Conservation (phyloP, 106 monocot species). For the Amphibolis antarctica region DNA sequence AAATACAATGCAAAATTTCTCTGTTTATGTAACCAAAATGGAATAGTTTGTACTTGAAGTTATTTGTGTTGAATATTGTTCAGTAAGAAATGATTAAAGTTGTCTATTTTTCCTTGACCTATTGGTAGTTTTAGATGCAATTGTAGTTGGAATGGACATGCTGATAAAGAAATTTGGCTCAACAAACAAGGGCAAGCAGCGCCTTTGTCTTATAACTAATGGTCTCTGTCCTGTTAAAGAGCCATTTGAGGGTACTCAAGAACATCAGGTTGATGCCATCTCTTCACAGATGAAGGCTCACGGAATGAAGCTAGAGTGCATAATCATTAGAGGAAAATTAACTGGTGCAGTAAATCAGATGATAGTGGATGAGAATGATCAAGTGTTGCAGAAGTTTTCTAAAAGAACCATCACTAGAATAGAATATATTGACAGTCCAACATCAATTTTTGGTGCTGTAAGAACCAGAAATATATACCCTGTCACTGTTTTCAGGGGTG, state of each 20-base stretch:
- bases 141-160: constrained; percentile 98
- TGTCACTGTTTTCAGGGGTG: constrained; percentile 90
- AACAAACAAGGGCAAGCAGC: constrained; percentile 69
- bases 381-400: constrained; percentile 50
- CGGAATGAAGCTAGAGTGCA: constrained; percentile 71
- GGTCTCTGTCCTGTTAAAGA: constrained; percentile 58
- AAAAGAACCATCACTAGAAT: constrained; percentile 38
- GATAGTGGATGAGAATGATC: constrained; percentile 63
- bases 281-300: constrained; percentile 66
- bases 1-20: too few relatives aligned
- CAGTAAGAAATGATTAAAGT: too few relatives aligned
- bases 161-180: constrained; percentile 77
- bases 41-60: too few relatives aligned
- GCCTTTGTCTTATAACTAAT: constrained; percentile 76
- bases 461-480: constrained; percentile 70
- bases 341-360: constrained; percentile 13
- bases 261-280: constrained; percentile 72
- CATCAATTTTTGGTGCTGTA: constrained; percentile 74
- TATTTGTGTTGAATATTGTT: too few relatives aligned
- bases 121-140: constrained; percentile 77
- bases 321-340: constrained; percentile 39
- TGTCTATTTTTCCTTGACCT: constrained; percentile 40
- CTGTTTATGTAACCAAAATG: too few relatives aligned
- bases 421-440: constrained; percentile 42
- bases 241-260: constrained; percentile 81